Base-by-base conservation (phyloP, 225 moss, liverwort and hornwort species). In the Ulota crispa region DNA sequence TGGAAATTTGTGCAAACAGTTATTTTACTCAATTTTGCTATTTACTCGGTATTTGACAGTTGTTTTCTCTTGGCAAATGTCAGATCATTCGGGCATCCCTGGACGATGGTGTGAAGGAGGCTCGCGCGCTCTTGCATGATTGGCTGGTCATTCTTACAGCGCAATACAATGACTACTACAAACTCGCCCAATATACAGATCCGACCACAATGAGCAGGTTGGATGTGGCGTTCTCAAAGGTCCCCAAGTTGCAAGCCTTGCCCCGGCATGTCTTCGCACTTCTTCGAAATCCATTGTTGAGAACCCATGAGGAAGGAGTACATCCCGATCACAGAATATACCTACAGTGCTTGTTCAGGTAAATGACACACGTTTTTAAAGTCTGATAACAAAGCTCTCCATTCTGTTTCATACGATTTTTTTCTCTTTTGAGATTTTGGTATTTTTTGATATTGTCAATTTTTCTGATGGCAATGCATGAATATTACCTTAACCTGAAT, bases 61-160 rank as follows among this genome's bases (percentile, higher is more conserved):
- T 15, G 7, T n/a, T 57, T 50, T 67, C 69, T 79, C 16, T 15
- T 36, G 28, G 31, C 56, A 30, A 45, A 64, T 59, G 65, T 45
- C 96, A 99, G 99, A 96, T 99, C 77, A 95, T 99, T 68, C 96
- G 90, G 78, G 94, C 96, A 64, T 96, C 99, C 60, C 82, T 99
- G 78, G 94, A 94, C 68, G 94, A 99, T 77, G 99, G 99, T 60
- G 93, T 99, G 23, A 96, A 93, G 84, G 99, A 99, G 81, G 99
- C 94, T 53, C 93, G 99, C 18, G 81, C 91, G 60, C 90, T 99
- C 47, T 80, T 99, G 64, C 96, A 99, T 79, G 99, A 99, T 83
- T 99, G 99, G 99, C 93, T 99, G 62, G 96, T 99, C 81, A 99
- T 99, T 66, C 90, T 99, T 34, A 93, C 96, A 42, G 94, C 99